Conservation (phyloP, 495 filamentous ascomycete species). For the Aspergillus heteromorphus region DNA sequence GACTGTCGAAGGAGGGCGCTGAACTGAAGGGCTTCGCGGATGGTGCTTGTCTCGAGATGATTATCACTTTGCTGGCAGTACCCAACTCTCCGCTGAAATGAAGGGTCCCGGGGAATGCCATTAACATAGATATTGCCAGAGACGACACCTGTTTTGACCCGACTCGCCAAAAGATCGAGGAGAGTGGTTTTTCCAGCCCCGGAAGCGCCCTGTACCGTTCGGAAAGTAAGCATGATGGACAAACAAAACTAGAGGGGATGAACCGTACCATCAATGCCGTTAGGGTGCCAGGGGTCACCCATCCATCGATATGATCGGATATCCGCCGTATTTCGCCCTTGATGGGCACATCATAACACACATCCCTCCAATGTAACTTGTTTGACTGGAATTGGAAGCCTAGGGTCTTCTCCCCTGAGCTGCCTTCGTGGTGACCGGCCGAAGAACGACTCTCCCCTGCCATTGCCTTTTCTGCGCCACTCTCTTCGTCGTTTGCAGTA, state of each 20-base stretch:
- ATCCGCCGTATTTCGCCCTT: slow-evolving; percentile 3
- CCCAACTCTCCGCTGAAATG: slow-evolving; percentile 85
- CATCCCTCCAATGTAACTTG: slow-evolving; percentile 65
- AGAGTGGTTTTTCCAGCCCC: slow-evolving; percentile 58
- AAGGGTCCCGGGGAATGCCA: slow-evolving; percentile 52
- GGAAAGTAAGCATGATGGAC: slow-evolving; percentile 49
- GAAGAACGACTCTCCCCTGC: slow-evolving; percentile 10
- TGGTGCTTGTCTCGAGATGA: slow-evolving; percentile 74
- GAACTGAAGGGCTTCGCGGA: slow-evolving; percentile 75
- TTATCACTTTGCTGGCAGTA: slow-evolving; percentile 94
- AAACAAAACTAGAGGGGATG: slow-evolving; percentile 44
- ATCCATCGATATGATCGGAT: slow-evolving; percentile 47
- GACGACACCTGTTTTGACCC: slow-evolving; percentile 43
- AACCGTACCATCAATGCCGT: slow-evolving; percentile 25
- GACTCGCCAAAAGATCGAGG: slow-evolving; percentile 39
- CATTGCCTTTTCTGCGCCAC: background rate
- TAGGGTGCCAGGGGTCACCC: slow-evolving; percentile 59
- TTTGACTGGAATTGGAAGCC: slow-evolving; percentile 38
- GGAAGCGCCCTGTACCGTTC: slow-evolving; percentile 48
- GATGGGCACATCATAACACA: slow-evolving; percentile 44
- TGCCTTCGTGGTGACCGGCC: slow-evolving; percentile 19
- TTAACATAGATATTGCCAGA: slow-evolving; percentile 48
- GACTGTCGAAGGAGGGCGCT: slow-evolving; percentile 80
- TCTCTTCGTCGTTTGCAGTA: background rate
- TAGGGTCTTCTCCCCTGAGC: slow-evolving; percentile 12